phyloP scores from a whole-genome alignment of 108 stramenopile genomes.

The Skeletonema tropicum region DNA sequence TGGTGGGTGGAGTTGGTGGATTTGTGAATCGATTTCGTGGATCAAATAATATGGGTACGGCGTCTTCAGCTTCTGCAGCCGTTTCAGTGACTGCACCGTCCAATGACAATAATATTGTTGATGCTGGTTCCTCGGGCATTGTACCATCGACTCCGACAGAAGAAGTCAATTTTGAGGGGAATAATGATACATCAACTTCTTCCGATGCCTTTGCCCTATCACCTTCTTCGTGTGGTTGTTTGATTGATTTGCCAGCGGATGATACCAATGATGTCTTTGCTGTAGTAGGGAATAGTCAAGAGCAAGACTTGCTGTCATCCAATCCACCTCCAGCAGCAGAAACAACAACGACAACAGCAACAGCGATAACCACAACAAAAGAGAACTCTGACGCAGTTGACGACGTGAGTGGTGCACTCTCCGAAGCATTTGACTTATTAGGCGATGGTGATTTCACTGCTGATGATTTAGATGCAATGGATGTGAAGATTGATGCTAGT shows the following conservation, averaged over 20 bases:
- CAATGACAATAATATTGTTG: not conserved
- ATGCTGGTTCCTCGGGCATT: not conserved
- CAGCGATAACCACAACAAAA: not conserved
- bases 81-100: not conserved
- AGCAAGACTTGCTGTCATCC: not conserved
- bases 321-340: not conserved
- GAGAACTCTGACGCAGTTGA: not conserved
- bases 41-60: conserved; percentile 11
- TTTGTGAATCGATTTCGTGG: conserved; percentile 24
- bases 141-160: not conserved
- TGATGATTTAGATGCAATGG: conserved; percentile 37
- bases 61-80: not conserved
- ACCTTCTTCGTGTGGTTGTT: not conserved
- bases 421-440: conserved; percentile 45
- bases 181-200: not conserved
- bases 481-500: conserved; percentile 41
- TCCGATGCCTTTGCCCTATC: not conserved
- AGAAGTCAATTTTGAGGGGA: not conserved
- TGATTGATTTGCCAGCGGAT: not conserved
- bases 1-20: conserved; percentile 29
- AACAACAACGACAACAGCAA: not conserved
- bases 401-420: not conserved
- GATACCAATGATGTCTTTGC: not conserved
- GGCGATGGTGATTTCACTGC: conserved; percentile 22
- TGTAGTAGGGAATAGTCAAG: not conserved